Conservation (phyloP, 306 rosid genomes). For the Inga leiocalycina region DNA sequence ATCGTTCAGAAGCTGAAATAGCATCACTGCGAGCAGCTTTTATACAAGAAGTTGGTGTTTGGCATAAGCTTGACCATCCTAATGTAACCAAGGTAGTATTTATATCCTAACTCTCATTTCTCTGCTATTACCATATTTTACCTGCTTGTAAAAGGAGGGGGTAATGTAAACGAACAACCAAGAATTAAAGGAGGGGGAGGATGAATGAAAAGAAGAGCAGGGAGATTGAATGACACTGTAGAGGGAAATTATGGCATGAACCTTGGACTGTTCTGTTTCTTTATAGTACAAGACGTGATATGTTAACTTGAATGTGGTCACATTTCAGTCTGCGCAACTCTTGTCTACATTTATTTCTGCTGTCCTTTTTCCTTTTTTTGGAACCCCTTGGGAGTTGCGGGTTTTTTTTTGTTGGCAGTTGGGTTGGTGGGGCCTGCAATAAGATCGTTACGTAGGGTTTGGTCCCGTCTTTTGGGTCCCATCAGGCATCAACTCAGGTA, state of each 20-base stretch:
- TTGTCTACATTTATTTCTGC: constrained; percentile 6
- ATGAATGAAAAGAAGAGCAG: not conserved
- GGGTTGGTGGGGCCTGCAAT: not conserved
- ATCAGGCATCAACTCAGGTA: not conserved
- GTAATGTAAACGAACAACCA: not conserved
- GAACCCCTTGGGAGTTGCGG: not conserved
- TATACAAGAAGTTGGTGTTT: constrained; percentile 96
- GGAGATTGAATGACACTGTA: not conserved
- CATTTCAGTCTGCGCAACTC: not conserved
- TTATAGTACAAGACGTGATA: not conserved
- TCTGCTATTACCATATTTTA: constrained; percentile 30
- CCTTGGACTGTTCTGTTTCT: not conserved
- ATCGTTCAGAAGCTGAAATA: constrained; percentile 92
- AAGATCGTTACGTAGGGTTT: not conserved
- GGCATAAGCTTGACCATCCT: constrained; percentile 99
- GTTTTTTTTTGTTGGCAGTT: not conserved
- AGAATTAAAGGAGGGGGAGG: constrained; percentile 9
- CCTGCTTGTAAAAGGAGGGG: not conserved
- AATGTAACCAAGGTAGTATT: constrained; percentile 87
- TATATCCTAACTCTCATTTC: constrained; percentile 14
- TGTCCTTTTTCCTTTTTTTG: not conserved
- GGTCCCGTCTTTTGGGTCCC: not conserved
- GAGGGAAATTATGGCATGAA: constrained; percentile 7
- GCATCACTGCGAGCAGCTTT: constrained; percentile 92
- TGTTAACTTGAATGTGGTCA: not conserved